Evolutionary conservation across 2,329 filamentous ascomycete species (phyloP), one percentile per base, ranked within the genome.

Genomic region (Clonostachys solani): DNA sequence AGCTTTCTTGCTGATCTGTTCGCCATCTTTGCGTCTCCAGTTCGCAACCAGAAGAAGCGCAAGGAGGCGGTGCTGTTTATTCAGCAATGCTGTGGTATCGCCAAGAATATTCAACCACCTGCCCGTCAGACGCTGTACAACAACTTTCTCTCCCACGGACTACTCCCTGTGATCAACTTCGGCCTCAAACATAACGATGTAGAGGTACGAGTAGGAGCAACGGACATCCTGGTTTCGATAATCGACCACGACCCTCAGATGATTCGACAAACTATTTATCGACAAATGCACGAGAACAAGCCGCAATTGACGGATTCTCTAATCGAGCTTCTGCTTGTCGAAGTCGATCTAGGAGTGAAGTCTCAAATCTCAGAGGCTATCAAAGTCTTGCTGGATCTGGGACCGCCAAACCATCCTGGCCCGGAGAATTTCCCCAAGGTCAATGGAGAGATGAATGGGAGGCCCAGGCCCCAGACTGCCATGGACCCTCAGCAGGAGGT

Each of bases 31-130:
- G 80, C 77, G 17, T 72, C 82, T 0, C 74, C 83, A 19, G 81
- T 83, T 50, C 68, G 72, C 45, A 83, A 88, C 44, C 72, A 80
- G 45, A 83, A 82, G 60, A 83, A 87, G 50, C 95, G 94, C 68
- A 96, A 96, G 66, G 89, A 97, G 57, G 94, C 90, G 0, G 92
- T 99, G 12, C 77, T 95, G 36, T 97, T 99, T 65, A 94, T 99
- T 50, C 92, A 97, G 65, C 92, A 97, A 65, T 97, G 92, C 68
- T 95, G 91, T 55, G 81, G 85, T 5, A 94, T 97, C 57, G 90
- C 91, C 2, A 99, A 99, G 72, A 96, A 91, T 59, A 77, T 99
- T 16, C 94, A 97, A 62, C 87, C 87, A 3, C 87, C 86, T 23
- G 84, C 84, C 8, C 82, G 94, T 50, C 86, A 89, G 52, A 84